Base-by-base conservation (phyloP, 352 stramenopile species). In the Pythium phragmiticola region DNA sequence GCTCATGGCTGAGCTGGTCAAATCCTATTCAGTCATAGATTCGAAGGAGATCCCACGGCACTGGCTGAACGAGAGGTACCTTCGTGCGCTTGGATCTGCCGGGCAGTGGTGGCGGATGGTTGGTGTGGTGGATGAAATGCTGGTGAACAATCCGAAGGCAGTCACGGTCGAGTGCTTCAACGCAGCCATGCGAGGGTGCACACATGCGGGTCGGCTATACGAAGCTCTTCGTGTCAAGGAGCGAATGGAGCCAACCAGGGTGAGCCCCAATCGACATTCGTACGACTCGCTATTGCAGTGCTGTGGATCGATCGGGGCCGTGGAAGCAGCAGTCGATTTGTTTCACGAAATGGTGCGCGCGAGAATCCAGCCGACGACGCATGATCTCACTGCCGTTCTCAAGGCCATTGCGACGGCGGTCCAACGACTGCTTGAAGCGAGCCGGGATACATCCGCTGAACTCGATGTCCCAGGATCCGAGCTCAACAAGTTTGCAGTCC, bases 211-310 rank as follows among this genome's bases (percentile, higher is more conserved):
- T 19, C 60, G 66, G 41, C 26, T 73, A 14, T 21, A 63, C 16
- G 60, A 73, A 45, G 65, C 65, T 12, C 13, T 60, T 13, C 54
- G 33, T 11, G 39, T 71, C n/a, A 34, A 56, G 8, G 65, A 63
- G 30, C 53, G 45, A 11, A 65, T 65, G 28, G 52, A 66, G 17
- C 34, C 36, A 37, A 33, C 21, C 7, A 43, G 14, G 5, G 13
- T 63, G 11, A 45, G 39, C 3, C 65, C 56, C 6, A 72, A 63
- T 37, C 49, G 53, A 7, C 42, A 72, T 17, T 58, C 47, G 0
- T 72, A 69, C 56, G 51, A 68, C 30, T 17, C 61, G 5, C 36
- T 73, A 2, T 21, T 73, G 14, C 39, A 55, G 37, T 73, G 66
- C 30, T 65, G 56, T 42, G 56, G 23, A 3, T 48, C 28, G 5